Conservation (phyloP, 169 alveolate genomes). For the Cystoisospora suis region DNA sequence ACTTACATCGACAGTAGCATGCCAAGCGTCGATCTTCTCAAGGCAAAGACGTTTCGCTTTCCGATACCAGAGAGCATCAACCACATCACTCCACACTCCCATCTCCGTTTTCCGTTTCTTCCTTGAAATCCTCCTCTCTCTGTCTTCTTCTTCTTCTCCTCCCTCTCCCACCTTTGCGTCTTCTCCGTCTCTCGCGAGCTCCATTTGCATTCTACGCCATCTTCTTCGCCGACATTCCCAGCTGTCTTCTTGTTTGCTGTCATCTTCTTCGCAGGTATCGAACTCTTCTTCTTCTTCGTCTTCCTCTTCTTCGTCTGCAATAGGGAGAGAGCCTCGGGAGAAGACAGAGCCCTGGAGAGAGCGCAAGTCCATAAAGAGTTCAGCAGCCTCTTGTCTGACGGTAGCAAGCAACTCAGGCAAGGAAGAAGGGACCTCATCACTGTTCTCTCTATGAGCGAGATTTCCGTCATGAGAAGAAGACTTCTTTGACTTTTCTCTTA, state of each 20-base stretch:
- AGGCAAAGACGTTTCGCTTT: background rate
- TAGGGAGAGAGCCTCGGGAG: background rate
- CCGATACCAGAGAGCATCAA: background rate
- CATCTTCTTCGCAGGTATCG: background rate
- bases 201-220: background rate
- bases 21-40: conserved; percentile 19
- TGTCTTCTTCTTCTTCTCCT: background rate
- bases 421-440: background rate
- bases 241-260: background rate
- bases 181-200: background rate
- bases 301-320: background rate
- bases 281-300: background rate
- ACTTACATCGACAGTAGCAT: conserved; percentile 18
- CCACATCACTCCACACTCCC: background rate
- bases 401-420: background rate
- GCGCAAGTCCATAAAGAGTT: background rate
- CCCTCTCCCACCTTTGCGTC: background rate
- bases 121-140: background rate
- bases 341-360: background rate
- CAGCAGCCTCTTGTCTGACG: conserved; percentile 4
- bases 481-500: too few species aligned
- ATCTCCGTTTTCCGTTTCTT: background rate
- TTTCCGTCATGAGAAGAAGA: too few species aligned
- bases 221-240: background rate
- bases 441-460: too few species aligned